A percentile compares a stretch with the other conserved stretches of the same genome.
These are phyloP conservation scores for Salix suchowensis DNA, from an alignment of 345 rosid genomes.

Conservation along the genomic window DNA sequence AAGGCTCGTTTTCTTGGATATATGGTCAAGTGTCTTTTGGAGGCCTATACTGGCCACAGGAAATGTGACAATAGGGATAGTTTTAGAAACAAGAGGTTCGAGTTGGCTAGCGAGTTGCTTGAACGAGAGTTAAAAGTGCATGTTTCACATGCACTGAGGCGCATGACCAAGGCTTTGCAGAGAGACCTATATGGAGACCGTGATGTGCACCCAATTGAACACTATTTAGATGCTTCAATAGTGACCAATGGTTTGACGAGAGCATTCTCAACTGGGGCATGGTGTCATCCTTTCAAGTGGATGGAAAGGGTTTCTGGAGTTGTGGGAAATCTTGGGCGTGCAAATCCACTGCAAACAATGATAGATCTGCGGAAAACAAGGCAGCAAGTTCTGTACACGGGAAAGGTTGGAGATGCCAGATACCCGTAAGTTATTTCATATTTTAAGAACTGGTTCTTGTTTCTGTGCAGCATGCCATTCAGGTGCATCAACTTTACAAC, in stretches of 20 bases:
- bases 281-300: constrained; percentile 81
- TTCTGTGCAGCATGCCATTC: background rate
- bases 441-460: background rate
- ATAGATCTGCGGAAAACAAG: constrained; percentile 80
- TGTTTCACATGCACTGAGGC: constrained; percentile 60
- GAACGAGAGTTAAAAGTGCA: constrained; percentile 84
- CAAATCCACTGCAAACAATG: constrained; percentile 82
- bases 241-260: constrained; percentile 80
- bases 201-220: constrained; percentile 52
- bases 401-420: constrained; percentile 97
- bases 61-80: constrained; percentile 78
- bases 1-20: constrained; percentile 89
- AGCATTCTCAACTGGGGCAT: constrained; percentile 98
- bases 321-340: constrained; percentile 76
- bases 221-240: constrained; percentile 83
- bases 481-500: background rate
- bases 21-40: constrained; percentile 79
- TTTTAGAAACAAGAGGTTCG: constrained; percentile 85
- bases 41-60: constrained; percentile 60
- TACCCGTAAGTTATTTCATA: constrained; percentile 66
- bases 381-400: constrained; percentile 76
- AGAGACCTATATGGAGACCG: constrained; percentile 73
- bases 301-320: constrained; percentile 92
- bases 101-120: constrained; percentile 77
- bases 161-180: constrained; percentile 70